These are phyloP conservation scores for Anisodus acutangulus DNA, from an alignment of 257 asterid genomes.

Conservation along the genomic window DNA sequence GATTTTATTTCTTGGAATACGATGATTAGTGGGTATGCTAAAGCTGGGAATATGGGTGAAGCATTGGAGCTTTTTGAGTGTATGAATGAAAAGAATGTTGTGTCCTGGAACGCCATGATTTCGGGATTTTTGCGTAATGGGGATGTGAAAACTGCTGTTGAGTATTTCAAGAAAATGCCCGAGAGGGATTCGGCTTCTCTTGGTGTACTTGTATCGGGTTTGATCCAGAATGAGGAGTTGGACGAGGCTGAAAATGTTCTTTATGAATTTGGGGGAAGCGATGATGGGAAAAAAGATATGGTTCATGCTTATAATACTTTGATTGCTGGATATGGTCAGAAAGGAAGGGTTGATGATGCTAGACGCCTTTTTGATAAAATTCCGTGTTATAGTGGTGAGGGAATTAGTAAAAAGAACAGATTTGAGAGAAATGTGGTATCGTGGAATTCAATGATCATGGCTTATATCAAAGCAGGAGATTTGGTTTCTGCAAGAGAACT, in stretches of 20 bases:
- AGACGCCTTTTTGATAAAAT: conserved; percentile 64
- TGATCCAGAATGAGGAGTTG: conserved; percentile 61
- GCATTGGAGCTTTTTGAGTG: conserved; percentile 57
- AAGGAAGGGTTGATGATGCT: conserved; percentile 69
- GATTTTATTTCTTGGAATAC: conserved; percentile 82
- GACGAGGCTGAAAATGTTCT: conserved; percentile 64
- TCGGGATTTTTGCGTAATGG: conserved; percentile 74
- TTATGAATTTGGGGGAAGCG: conserved; percentile 41
- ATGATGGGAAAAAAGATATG: conserved; percentile 41
- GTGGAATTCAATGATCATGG: conserved; percentile 89
- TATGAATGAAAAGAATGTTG: conserved; percentile 71
- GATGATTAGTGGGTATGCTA: conserved; percentile 83
- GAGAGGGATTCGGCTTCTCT: conserved; percentile 66
- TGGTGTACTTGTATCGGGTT: conserved; percentile 69
- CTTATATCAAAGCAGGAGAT: conserved; percentile 71
- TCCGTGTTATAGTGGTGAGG: conserved; percentile 34
- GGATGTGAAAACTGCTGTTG: conserved; percentile 55
- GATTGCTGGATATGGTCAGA: conserved; percentile 85
- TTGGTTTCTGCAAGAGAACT: conserved; percentile 63
- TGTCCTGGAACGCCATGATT: conserved; percentile 79
- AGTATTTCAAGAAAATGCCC: conserved; percentile 68
- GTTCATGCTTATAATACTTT: conserved; percentile 79
- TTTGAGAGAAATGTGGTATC: conserved; percentile 67
- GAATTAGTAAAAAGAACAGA: conserved; percentile 31
- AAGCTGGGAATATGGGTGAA: conserved; percentile 61